A percentile compares a stretch with the other conserved stretches of the same genome.
phyloP scores from a whole-genome alignment of 495 filamentous ascomycete genomes.

The Chlorociboria aeruginascens region DNA sequence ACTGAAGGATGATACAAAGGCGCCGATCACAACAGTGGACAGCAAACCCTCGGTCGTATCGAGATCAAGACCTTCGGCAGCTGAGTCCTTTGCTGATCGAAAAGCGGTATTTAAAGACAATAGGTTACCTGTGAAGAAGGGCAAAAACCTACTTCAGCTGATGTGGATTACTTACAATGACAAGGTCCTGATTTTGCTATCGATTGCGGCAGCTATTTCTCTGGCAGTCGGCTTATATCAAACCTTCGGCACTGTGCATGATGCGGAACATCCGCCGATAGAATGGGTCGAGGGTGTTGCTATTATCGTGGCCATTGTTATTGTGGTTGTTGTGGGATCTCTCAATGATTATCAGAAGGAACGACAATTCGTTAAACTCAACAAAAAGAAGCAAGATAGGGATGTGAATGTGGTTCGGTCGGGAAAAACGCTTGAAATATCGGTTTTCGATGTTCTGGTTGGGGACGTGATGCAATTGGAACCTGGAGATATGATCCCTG shows the following conservation, averaged over 20 bases:
- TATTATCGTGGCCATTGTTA: conserved; percentile 57
- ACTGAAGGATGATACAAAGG: conserved; percentile 4
- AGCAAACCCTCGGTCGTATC: conserved; percentile 2
- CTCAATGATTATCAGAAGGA: conserved; percentile 66
- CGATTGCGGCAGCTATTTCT: conserved; percentile 67
- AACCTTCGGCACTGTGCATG: conserved; percentile 32
- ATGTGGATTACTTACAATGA: conserved; percentile 86
- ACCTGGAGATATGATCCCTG: conserved; percentile 79
- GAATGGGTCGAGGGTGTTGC: conserved; percentile 72
- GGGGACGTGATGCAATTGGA: conserved; percentile 78
- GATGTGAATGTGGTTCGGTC: conserved; percentile 67
- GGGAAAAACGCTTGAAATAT: conserved; percentile 65
- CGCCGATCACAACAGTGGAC: conserved; percentile 7
- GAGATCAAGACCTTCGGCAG: neutral
- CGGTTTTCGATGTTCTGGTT: conserved; percentile 67
- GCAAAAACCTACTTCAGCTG: conserved; percentile 56
- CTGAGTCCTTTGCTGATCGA: conserved; percentile 23
- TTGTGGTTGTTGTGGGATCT: conserved; percentile 55
- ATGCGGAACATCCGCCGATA: conserved; percentile 39
- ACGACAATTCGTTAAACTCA: conserved; percentile 66
- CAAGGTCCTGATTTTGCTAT: conserved; percentile 71
- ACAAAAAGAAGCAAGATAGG: conserved; percentile 70
- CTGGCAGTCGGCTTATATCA: conserved; percentile 66
- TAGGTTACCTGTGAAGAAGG: conserved; percentile 59
- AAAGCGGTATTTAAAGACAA: conserved; percentile 67